Evolutionary conservation across 106 monocot genomes (phyloP), one percentile per base, ranked within the genome.

Genomic region (Acorus gramineus): DNA sequence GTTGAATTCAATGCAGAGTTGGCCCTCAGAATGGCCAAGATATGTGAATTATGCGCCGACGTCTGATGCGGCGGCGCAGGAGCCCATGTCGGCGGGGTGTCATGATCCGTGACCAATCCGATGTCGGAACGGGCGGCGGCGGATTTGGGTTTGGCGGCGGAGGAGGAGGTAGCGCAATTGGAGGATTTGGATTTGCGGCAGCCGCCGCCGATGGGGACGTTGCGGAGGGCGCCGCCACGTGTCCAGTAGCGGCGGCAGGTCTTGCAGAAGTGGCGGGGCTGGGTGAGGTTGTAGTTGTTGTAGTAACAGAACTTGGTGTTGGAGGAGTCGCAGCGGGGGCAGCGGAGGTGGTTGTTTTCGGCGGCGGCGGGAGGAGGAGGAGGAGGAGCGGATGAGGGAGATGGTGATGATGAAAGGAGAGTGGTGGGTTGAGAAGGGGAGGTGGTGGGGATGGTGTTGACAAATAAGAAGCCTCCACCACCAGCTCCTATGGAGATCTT

Each of bases 161-260:
- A 28, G 28, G 28, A 14, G 8, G 51, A 5, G 45, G 52, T 3
- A 1, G 46, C 42, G 50, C 9, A 47, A 12, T 61, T 63, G 8
- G 50, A 42, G 1, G 68, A 43, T 53, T 75, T 80, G 62, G 71
- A 49, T 59, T 80, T 80, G 46, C 84, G 89, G 81, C 79, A 79
- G 52, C 83, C 86, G 4, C 90, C 90, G 50, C 90, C 90, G 60
- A 90, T 76, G 61, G 90, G 90, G 65, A 90, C 86, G 90, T 90
- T 90, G 65, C 90, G 86, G 51, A 90, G 74, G 56, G 76, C 86
- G 62, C 90, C 90, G 43, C 90, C 90, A 42, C 75, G 79, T 64
- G 90, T 90, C 90, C 90, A 90, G 76, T 90, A 90, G 44, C 90
- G 85, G 50, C 90, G 90, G 77, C 86, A 87, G 49, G 86, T 71